phyloP scores from a whole-genome alignment of 306 rosid genomes.

The Arachis hypogaea region DNA sequence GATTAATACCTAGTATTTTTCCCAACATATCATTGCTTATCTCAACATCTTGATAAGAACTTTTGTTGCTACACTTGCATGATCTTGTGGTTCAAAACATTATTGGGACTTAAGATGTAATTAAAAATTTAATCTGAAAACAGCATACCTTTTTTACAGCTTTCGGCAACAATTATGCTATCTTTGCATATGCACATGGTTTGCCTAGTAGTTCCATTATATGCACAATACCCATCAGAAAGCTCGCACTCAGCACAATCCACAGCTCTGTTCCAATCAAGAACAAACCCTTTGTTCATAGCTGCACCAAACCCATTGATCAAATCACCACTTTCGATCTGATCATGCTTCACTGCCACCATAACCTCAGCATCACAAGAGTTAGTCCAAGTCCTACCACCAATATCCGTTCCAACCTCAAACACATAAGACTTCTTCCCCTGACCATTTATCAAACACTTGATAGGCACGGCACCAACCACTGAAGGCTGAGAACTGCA shows the following conservation, averaged over 20 bases:
- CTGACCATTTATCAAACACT: conserved; percentile 17
- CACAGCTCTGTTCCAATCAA: conserved; percentile 35
- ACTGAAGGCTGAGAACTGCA: conserved; percentile 24
- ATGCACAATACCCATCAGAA: conserved; percentile 42
- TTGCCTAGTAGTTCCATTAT: not conserved
- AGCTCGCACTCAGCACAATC: conserved; percentile 43
- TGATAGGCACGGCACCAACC: not conserved
- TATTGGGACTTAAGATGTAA: no score
- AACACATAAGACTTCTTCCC: conserved; percentile 38
- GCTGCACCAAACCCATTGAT: conserved; percentile 40
- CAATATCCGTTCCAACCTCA: not conserved
- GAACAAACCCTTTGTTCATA: conserved; percentile 50
- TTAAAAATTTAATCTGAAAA: not conserved
- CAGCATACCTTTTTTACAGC: conserved; percentile 46
- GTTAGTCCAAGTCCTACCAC: conserved; percentile 2
- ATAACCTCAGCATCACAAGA: conserved; percentile 41
- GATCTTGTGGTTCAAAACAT: no score
- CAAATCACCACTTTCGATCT: conserved; percentile 23
- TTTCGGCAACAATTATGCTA: conserved; percentile 24
- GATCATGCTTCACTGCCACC: conserved; percentile 33
- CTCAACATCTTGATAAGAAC: no score
- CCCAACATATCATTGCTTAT: no score
- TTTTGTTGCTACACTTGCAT: no score
- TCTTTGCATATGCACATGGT: conserved; percentile 40
- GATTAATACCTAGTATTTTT: no score